Conservation (phyloP, 1,284 basidiomycete species). For the Ustilago vetiveriae region DNA sequence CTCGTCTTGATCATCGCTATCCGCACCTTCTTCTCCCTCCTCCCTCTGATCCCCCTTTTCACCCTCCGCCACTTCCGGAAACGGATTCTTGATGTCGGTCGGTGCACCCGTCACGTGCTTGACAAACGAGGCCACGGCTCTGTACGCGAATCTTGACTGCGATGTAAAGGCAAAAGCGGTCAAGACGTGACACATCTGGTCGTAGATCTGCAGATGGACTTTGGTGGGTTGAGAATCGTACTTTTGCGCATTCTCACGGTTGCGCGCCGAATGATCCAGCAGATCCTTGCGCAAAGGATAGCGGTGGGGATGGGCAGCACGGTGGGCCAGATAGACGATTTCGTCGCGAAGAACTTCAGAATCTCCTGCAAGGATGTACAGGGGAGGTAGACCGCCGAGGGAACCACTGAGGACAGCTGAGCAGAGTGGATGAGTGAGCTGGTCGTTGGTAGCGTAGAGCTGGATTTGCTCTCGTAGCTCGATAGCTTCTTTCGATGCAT, state of each 20-base stretch:
- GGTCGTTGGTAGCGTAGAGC: slow-evolving; percentile 85
- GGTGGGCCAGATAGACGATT: slow-evolving; percentile 85
- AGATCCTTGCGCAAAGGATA: slow-evolving; percentile 77
- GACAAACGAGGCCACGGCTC: slow-evolving; percentile 67
- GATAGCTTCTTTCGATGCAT: slow-evolving; percentile 28
- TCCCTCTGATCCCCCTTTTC: slow-evolving; percentile 1
- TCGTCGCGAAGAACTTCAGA: slow-evolving; percentile 90
- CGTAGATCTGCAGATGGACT: slow-evolving; percentile 81
- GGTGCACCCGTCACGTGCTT: slow-evolving; percentile 66
- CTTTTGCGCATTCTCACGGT: slow-evolving; percentile 61
- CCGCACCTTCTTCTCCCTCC: not conserved
- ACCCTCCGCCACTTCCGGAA: slow-evolving; percentile 40
- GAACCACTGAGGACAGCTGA: slow-evolving; percentile 79
- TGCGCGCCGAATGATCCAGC: slow-evolving; percentile 69
- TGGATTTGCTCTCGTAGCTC: slow-evolving; percentile 76
- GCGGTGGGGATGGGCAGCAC: slow-evolving; percentile 82
- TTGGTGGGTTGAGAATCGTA: slow-evolving; percentile 75
- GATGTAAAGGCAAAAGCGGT: slow-evolving; percentile 69
- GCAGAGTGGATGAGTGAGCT: slow-evolving; percentile 84
- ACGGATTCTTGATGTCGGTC: slow-evolving; percentile 53
- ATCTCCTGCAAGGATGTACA: slow-evolving; percentile 83
- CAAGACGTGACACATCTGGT: slow-evolving; percentile 70
- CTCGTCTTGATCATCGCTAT: slow-evolving; percentile 4
- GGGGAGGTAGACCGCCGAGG: slow-evolving; percentile 87
- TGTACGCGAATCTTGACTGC: slow-evolving; percentile 68